Percentiles rank a stretch among this genome's conserved stretches.
These are phyloP conservation scores for Gossypium aridum DNA, from an alignment of 441 rosid species.

Conservation along the genomic window DNA sequence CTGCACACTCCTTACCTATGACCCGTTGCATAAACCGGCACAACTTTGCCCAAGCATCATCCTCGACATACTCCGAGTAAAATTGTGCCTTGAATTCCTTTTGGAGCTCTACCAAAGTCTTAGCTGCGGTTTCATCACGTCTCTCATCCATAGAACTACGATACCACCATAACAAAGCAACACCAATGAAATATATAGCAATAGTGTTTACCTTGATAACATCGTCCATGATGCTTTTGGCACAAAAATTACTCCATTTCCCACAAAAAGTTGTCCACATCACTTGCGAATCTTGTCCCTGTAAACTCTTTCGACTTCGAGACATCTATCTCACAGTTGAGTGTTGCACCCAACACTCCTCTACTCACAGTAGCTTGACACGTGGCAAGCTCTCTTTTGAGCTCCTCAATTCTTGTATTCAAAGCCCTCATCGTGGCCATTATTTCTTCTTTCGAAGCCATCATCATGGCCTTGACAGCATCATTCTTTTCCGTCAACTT, in stretches of 20 bases:
- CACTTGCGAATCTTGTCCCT: background rate
- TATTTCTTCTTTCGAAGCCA: too few relatives aligned
- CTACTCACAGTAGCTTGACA: too few relatives aligned
- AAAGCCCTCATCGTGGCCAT: too few relatives aligned
- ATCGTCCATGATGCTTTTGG: background rate
- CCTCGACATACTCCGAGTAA: background rate
- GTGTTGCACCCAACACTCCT: too few relatives aligned
- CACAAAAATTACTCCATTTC: background rate
- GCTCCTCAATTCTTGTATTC: too few relatives aligned
- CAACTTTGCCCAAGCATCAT: background rate
- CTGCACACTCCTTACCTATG: background rate
- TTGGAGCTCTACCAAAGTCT: background rate
- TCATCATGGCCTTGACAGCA: too few relatives aligned
- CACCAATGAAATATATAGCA: background rate
- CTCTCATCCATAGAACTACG: background rate
- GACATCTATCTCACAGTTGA: too few relatives aligned
- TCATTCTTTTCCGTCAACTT: too few relatives aligned
- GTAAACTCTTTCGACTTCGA: background rate
- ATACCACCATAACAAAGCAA: background rate
- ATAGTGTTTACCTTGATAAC: background rate
- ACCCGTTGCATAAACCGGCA: background rate
- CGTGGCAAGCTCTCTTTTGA: too few relatives aligned
- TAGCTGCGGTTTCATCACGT: background rate
- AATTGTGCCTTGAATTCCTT: background rate
- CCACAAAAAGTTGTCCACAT: background rate